Base-by-base conservation (phyloP, 2,329 filamentous ascomycete species). In the Trichoderma simmonsii region DNA sequence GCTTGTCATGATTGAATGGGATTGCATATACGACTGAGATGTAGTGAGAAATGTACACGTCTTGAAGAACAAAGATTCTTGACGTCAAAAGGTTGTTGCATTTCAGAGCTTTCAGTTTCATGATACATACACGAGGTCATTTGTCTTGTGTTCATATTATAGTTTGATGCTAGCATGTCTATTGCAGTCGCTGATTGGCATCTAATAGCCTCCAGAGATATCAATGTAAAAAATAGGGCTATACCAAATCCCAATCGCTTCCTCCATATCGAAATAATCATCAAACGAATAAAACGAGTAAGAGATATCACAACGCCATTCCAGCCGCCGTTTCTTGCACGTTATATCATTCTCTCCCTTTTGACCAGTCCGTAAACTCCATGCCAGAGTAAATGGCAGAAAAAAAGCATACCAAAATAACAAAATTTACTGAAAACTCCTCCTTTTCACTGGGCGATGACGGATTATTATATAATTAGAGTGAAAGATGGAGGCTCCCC, bases 351-450 rank as follows among this genome's bases (percentile, higher is more conserved):
- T 28, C 56, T 48, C 30, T 18, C 30, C 63, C 36, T 71, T 71
- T 67, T 66, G 14, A 48, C 56, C 43, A 21, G 24, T 54, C 56
- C 70, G 30, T 39, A 62, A 71, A 71, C 70, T 65, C 70, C 70
- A 24, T 28, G 30, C 62, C 70, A 67, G 15, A 6, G 6, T 12
- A 5, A 36, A 54, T 54, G 36, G 57, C 39, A 62, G 3, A 30
- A 18, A n/a, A 56, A 32, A 66, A 34, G 14, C 3, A 12, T 32
- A 14, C 9, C n/a, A 6, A 21, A 51, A 32, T 4, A 51, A 7
- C 3, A 26, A 26, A 26, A 26, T 3, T 26, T 4, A 26, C 26
- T 26, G 26, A 15, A 15, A 14, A 7, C 8, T 48, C n/a, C 48
- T 21, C n/a, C 48, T 24, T 21, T 51, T 21, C 11, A 21, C 48